Percentiles rank a stretch among this genome's conserved stretches.
Evolutionary conservation across 345 rosid species (phyloP).

Genomic region (Lepidium sativum): DNA sequence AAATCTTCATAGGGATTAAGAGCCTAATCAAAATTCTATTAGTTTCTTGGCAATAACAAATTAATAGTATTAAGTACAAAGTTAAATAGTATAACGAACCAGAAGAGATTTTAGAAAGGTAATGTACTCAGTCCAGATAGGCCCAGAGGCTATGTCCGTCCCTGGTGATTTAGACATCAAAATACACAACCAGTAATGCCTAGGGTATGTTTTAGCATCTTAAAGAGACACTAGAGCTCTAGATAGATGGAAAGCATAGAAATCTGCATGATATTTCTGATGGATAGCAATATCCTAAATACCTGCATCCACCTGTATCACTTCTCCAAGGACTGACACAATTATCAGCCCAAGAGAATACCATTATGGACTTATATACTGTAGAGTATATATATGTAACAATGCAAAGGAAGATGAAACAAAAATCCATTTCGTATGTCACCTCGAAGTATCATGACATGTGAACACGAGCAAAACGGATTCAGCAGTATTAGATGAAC

Average conservation of each 20-base stretch:
- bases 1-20: conserved; percentile 64
- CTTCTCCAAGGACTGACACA: not conserved
- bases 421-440: not conserved
- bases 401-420: conserved; percentile 5
- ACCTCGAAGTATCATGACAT: not conserved
- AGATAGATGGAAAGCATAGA: not conserved
- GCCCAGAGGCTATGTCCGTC: conserved; percentile 84
- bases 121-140: conserved; percentile 89
- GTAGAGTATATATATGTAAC: not conserved
- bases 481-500: not conserved
- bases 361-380: not conserved
- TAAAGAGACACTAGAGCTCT: not conserved
- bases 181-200: conserved; percentile 12
- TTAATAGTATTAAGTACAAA: not conserved
- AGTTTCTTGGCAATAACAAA: not conserved
- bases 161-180: conserved; percentile 46
- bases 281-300: not conserved
- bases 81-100: conserved; percentile 42
- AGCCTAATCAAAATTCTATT: conserved; percentile 44
- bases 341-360: not conserved
- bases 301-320: not conserved
- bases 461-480: not conserved
- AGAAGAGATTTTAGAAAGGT: conserved; percentile 71
- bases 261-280: not conserved
- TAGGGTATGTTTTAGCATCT: not conserved